Evolutionary conservation across 2,329 filamentous ascomycete genomes (phyloP).

Genomic region (Epichloe typhina): DNA sequence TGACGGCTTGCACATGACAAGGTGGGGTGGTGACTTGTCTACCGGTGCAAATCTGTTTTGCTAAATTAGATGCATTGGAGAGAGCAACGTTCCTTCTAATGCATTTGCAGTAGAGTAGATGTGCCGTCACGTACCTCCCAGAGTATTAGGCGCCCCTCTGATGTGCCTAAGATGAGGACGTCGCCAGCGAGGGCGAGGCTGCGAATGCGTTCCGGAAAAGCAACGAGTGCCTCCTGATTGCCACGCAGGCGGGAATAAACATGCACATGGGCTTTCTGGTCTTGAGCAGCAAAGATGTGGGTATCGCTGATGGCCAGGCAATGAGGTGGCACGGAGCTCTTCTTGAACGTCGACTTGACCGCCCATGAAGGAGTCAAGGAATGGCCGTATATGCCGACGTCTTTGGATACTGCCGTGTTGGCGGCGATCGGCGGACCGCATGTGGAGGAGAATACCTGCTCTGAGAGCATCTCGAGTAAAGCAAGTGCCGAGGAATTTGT

Average conservation of each 20-base stretch:
- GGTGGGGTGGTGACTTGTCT: conserved; percentile 63
- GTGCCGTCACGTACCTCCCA: conserved; percentile 62
- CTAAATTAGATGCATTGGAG: conserved; percentile 3
- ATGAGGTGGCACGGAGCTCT: conserved; percentile 69
- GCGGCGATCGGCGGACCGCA: conserved; percentile 43
- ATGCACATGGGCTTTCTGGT: conserved; percentile 83
- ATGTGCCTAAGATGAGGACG: conserved; percentile 67
- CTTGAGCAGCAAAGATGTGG: conserved; percentile 84
- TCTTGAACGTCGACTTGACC: conserved; percentile 77
- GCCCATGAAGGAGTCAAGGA: conserved; percentile 64
- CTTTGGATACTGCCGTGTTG: conserved; percentile 54
- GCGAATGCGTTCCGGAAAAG: conserved; percentile 76
- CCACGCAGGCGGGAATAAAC: conserved; percentile 77
- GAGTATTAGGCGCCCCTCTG: conserved; percentile 71
- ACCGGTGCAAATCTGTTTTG: conserved; percentile 54
- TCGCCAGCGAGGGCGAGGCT: conserved; percentile 61
- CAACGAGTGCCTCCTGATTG: conserved; percentile 77
- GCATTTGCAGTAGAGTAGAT: conserved; percentile 6
- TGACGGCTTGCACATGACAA: conserved; percentile 69
- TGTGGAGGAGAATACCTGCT: conserved; percentile 46
- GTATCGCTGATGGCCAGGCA: conserved; percentile 67
- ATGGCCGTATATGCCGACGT: conserved; percentile 79
- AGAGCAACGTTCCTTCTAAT: not conserved
- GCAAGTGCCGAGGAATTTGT: not conserved
- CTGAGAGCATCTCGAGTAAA: conserved; percentile 36